Base-by-base conservation (phyloP, 495 filamentous ascomycete species). In the Aspergillus sparsus region DNA sequence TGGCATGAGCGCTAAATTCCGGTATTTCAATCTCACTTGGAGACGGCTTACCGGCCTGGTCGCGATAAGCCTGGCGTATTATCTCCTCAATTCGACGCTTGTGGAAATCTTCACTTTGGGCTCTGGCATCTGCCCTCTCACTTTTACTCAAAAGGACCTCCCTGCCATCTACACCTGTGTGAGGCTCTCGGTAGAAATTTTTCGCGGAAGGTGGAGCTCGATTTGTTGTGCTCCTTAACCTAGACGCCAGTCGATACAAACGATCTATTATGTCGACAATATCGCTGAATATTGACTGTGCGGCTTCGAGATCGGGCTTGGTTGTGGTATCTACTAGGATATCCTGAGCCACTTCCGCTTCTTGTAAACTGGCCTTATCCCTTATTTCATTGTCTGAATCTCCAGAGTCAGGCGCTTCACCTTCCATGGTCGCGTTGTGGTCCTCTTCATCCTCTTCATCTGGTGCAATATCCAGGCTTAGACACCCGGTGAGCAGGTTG, bases 71-170 rank as follows among this genome's bases (percentile, higher is more conserved):
- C 31, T 54, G 52, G 15, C n/a, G 21, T 12, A 54, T 41, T 11
- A 54, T 42, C 52, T 54, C 52, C 52, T 54, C 36, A 7, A 54
- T 42, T 7, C 52, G 52, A 13, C 52, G 52, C 16, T 6, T 2
- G 9, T 54, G 52, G 52, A 54, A 42, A 6, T 10, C 50, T 37
- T 53, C 50, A 15, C 50, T 15, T 10, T 53, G 50, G 0, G 36
- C 37, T 10, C 16, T 53, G 4, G 50, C 32, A 1, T 15, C 11
- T 10, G 7, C 31, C 6, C 50, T 53, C 50, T 53, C 50, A 5
- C 37, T 34, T 13, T 33, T 36, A 2, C 32, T 53, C 9, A 53
- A n/a, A 34, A 34, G 7, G n/a, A 36, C 9, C 16, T 53, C 50
- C 2, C 2, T 2, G 10, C 50, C 50, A 11, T 37, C 50, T 42